Evolutionary conservation across 345 rosid species (phyloP).

Genomic region (Citrus unshiu): DNA sequence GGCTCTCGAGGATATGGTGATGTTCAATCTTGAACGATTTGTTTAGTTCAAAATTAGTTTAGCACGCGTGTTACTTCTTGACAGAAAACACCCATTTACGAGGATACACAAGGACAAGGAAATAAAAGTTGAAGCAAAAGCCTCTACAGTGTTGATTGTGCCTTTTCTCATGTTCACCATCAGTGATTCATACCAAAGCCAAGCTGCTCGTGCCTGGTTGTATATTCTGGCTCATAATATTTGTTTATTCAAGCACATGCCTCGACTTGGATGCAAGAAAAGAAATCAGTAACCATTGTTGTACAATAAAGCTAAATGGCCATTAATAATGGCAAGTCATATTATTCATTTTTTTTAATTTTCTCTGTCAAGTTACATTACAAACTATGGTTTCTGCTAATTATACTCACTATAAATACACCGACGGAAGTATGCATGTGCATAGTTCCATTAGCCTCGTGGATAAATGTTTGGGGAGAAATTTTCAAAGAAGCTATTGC

Average conservation of each 20-base stretch:
- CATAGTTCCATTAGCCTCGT: background rate
- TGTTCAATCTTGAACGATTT: slow-evolving; percentile 86
- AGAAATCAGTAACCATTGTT: slow-evolving; percentile 6
- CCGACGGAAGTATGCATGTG: background rate
- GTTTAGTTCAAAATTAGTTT: slow-evolving; percentile 30
- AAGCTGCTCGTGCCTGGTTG: slow-evolving; percentile 19
- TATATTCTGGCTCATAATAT: slow-evolving; percentile 28
- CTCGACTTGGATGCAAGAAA: background rate
- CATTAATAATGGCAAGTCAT: slow-evolving; percentile 4
- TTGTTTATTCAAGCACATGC: slow-evolving; percentile 7
- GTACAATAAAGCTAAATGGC: background rate
- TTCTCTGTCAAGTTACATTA: background rate
- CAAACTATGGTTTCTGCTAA: background rate
- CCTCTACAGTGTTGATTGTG: background rate
- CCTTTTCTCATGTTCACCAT: background rate
- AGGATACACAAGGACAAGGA: background rate
- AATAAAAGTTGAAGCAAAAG: background rate
- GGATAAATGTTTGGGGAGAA: no score
- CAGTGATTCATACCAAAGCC: background rate
- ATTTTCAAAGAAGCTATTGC: no score
- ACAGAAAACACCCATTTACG: slow-evolving; percentile 4
- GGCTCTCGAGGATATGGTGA: slow-evolving; percentile 79
- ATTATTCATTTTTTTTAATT: background rate
- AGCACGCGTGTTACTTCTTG: background rate
- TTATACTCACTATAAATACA: no score